Evolutionary conservation across 345 rosid species (phyloP).

Genomic region (Ceriops tagal): DNA sequence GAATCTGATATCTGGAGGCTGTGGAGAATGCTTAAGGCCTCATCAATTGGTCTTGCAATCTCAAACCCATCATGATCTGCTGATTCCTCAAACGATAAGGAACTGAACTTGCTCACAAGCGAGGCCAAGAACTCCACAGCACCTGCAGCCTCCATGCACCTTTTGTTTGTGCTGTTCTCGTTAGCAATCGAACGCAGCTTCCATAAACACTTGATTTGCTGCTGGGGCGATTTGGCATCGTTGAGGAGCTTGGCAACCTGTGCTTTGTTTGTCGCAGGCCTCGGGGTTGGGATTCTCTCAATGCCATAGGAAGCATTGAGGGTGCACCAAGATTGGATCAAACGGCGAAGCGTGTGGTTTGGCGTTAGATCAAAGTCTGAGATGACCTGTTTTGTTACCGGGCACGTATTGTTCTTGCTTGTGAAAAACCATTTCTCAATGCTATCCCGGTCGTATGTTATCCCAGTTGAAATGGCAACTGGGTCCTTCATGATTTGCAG

Average conservation of each 20-base stretch:
- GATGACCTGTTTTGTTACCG: conserved; percentile 66
- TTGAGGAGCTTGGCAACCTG: conserved; percentile 56
- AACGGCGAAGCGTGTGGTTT: conserved; percentile 77
- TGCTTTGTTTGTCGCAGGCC: conserved; percentile 50
- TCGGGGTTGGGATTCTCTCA: conserved; percentile 88
- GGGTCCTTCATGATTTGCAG: conserved; percentile 74
- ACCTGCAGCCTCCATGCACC: conserved; percentile 70
- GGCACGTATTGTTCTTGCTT: conserved; percentile 48
- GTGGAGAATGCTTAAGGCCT: conserved; percentile 59
- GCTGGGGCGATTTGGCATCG: conserved; percentile 44
- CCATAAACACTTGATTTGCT: conserved; percentile 45
- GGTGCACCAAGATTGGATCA: conserved; percentile 92
- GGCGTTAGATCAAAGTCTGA: conserved; percentile 62
- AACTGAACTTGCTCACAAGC: conserved; percentile 20
- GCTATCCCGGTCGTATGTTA: conserved; percentile 65
- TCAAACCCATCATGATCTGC: conserved; percentile 19
- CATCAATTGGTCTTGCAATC: conserved; percentile 36
- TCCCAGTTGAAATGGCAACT: conserved; percentile 56
- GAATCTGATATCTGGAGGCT: conserved; percentile 59
- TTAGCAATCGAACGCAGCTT: conserved; percentile 49
- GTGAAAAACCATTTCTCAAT: conserved; percentile 68
- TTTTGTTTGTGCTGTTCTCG: conserved; percentile 51
- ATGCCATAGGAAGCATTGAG: conserved; percentile 73
- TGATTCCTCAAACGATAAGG: background rate
- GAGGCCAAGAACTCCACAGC: conserved; percentile 61